Percentiles rank a stretch among this genome's conserved stretches.
Conservation (phyloP, 2,329 filamentous ascomycete species). For the Lasiodiplodia citricola region DNA sequence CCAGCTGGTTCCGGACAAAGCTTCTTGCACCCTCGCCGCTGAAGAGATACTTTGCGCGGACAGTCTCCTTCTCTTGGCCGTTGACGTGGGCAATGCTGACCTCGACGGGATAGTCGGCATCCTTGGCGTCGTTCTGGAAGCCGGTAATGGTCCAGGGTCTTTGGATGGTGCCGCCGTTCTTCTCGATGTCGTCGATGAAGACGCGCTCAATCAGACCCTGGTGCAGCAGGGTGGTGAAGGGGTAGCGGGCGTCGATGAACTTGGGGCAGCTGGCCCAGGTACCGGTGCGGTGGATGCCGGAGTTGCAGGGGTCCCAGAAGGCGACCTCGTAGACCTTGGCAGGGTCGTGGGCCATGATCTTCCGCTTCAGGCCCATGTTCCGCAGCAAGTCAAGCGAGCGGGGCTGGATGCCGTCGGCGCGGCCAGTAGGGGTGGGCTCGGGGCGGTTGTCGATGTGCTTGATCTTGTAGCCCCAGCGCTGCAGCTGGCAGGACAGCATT, state of each 20-base stretch:
- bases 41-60: slow-evolving; percentile 67
- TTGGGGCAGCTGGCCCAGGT: slow-evolving; percentile 87
- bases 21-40: slow-evolving; percentile 67
- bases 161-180: slow-evolving; percentile 62
- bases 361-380: slow-evolving; percentile 87
- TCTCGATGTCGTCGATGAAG: slow-evolving; percentile 66
- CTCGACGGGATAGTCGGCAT: slow-evolving; percentile 77
- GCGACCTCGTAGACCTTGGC: slow-evolving; percentile 80
- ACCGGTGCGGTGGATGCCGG: slow-evolving; percentile 65
- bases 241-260: slow-evolving; percentile 72
- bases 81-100: slow-evolving; percentile 80
- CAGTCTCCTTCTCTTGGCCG: slow-evolving; percentile 70
- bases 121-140: slow-evolving; percentile 64
- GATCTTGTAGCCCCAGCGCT: slow-evolving; percentile 92
- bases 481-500: slow-evolving; percentile 84
- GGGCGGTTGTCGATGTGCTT: slow-evolving; percentile 93
- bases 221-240: slow-evolving; percentile 67
- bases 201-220: slow-evolving; percentile 68
- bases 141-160: slow-evolving; percentile 67
- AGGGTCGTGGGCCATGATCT: slow-evolving; percentile 85
- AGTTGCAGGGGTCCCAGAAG: slow-evolving; percentile 65
- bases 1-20: slow-evolving; percentile 66
- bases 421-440: slow-evolving; percentile 82
- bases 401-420: slow-evolving; percentile 90
- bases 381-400: slow-evolving; percentile 84